Base-by-base conservation (phyloP, 2,329 filamentous ascomycete genomes). In the Trichophyton verrucosum region DNA sequence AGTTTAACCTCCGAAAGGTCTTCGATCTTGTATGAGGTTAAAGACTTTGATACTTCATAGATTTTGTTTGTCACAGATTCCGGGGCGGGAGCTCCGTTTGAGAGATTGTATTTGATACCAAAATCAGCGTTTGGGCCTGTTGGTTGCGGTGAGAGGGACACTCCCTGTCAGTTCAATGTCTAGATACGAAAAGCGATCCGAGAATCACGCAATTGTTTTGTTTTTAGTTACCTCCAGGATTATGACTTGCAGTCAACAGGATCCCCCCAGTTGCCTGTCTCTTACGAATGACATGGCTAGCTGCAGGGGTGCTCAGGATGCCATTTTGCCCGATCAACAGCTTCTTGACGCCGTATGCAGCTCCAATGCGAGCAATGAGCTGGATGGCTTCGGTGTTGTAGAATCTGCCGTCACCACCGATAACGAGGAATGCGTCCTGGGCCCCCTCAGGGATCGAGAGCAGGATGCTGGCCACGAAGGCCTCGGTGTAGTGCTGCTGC, bases 91-190 rank as follows among this genome's bases (percentile, higher is more conserved):
- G 91, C 94, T 69, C 94, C 94, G 72, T 99, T 97, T 74, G 90
- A 81, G 62, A 99, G 82, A 82, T 99, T 99, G 84, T 99, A 99
- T 81, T 99, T 99, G 86, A 99, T 99, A 69, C 94, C 94, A 70
- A 99, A 99, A 77, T 99, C 94, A 74, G 94, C 88, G 68, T 84
- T 87, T 64, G 94, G 94, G 58, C 91, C 90, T 95, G 68, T 11
- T 11, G 36, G 33, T 55, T 55, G 3, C 24, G 20, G 46, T 15
- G 40, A 44, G 4, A 44, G 20, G 22, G 20, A 49, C 6, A 15
- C n/a, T 9, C 27, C 27, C 51, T 4, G 51, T 55, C 27, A 55
- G 51, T 27, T 20, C 51, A 3, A 51, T 36, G 27, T 20, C 15
- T n/a, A 36, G 30, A 55, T 22, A 55, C 51, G 51, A 55, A 15